Evolutionary conservation across 2,329 filamentous ascomycete genomes (phyloP), one percentile per base, ranked within the genome.

Genomic region (Colletotrichum brevisporum): DNA sequence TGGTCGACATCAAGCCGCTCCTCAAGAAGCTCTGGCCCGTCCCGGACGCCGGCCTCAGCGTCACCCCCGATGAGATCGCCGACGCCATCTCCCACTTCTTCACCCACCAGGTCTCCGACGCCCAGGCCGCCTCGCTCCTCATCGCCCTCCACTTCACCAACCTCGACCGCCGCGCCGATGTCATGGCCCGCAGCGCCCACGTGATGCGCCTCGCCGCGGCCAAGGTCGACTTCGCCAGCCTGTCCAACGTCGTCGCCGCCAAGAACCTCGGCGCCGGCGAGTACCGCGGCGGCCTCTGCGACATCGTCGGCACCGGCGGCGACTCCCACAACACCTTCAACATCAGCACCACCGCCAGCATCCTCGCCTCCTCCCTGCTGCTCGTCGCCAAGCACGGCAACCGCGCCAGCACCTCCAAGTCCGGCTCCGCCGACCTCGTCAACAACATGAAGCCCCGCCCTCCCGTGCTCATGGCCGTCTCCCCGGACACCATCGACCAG

Each of bases 281-380:
- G 9, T 99, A 99, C 79, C 78, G 84, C 12, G 96, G 96, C 71
- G 95, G 95, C 5, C 83, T 99, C 84, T 90, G 95, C 79, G 96
- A 99, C 80, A 98, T 99, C 78, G 96, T 99, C 67, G 96, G 96
- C 74, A 99, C 96, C 8, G 96, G 96, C 73, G 96, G 96, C 77
- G 96, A 99, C 83, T 92, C 92, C 21, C 95, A 98, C 86, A 94
- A 97, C 80, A 99, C 96, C 41, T 99, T 97, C 89, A 99, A 99
- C 81, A 95, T 99, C 78, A 96, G 92, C 74, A 99, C 96, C 5
- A 97, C 96, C 6, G 90, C 96, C 2, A 97, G 94, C 18, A 98
- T 99, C 77, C 85, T 99, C 56, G 94, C 94, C 54, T 97, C 94
- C 6, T 90, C 94, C 5, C 85, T 97, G 31, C 88, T 99, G 43